Percentiles rank a stretch among this genome's conserved stretches.
phyloP scores from a whole-genome alignment of 805 yeast genomes.

The Candida sphagnicola region DNA sequence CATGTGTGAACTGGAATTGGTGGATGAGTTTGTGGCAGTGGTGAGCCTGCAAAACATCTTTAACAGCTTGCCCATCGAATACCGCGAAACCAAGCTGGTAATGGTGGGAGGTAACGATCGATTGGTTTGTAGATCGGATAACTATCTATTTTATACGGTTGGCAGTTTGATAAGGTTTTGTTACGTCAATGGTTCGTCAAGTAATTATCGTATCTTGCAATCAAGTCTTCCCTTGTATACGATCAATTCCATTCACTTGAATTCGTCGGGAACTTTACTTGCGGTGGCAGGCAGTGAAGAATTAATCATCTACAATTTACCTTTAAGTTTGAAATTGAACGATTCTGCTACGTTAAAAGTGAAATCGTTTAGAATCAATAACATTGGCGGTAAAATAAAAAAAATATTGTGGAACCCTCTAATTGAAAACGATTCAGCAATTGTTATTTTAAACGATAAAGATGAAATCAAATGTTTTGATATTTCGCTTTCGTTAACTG shows the following conservation, averaged over 20 bases:
- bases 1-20: background rate
- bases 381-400: constrained; percentile 12
- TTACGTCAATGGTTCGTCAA: constrained; percentile 15
- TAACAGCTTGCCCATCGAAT: background rate
- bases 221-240: constrained; percentile 14
- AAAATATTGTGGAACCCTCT: constrained; percentile 25
- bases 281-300: constrained; percentile 34
- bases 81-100: background rate
- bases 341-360: background rate
- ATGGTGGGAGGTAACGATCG: constrained; percentile 1
- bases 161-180: constrained; percentile 30
- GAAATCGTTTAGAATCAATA: constrained; percentile 11
- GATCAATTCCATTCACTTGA: constrained; percentile 32
- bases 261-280: constrained; percentile 38
- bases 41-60: background rate
- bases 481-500: constrained; percentile 12
- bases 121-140: constrained; percentile 14
- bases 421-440: constrained; percentile 15
- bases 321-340: constrained; percentile 9
- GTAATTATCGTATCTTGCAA: constrained; percentile 18
- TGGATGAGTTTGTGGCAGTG: background rate
- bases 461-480: constrained; percentile 17
- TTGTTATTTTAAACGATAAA: constrained; percentile 22
- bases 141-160: constrained; percentile 28
- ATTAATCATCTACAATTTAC: constrained; percentile 27